Evolutionary conservation across 352 stramenopile species (phyloP), one percentile per base, ranked within the genome.

Genomic region (Chrysophaeum taylorii): DNA sequence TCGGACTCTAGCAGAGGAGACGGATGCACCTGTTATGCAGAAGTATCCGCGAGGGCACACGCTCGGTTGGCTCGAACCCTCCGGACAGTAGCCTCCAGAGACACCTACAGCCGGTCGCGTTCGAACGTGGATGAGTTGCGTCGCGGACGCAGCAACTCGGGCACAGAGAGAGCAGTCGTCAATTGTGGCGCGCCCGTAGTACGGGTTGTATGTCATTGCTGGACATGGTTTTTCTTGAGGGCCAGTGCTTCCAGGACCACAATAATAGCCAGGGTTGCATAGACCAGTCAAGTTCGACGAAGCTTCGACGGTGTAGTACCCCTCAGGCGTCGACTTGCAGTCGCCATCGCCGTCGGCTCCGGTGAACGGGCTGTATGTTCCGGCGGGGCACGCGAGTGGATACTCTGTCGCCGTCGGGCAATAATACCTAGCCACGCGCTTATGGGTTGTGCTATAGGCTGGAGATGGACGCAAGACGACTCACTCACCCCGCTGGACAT

Each of bases 221-320:
- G 86, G 83, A 69, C 88, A 94, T 0, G 71, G 63, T 15, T 86
- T 74, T 0, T 74, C 33, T 2, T 66, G 62, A 14, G 68, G 38
- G 5, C 82, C 90, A 15, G 76, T 75, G 0, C 83, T 85, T 7
- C 87, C 87, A 27, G 85, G 80, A 2, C 84, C 75, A 53, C 91
- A 96, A 45, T 82, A 93, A 73, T 85, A 91, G 4, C 90, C 90
- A 18, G 84, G 82, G n/a, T 85, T 82, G 73, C 90, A 96, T 7
- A 76, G 76, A 0, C 79, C 84, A 42, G 85, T 90, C 79, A 35
- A 43, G 23, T 2, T 45, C 23, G 68, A 37, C 27, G 35, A 35
- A n/a, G 36, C 42, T 74, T 0, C 79, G 83, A n/a, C 84, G 75
- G 0, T 74, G 82, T 50, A 86, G 75, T 70, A 80, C 18, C 78